Conservation (phyloP, 148 eudicot species). For the Pharnaceum exiguum region DNA sequence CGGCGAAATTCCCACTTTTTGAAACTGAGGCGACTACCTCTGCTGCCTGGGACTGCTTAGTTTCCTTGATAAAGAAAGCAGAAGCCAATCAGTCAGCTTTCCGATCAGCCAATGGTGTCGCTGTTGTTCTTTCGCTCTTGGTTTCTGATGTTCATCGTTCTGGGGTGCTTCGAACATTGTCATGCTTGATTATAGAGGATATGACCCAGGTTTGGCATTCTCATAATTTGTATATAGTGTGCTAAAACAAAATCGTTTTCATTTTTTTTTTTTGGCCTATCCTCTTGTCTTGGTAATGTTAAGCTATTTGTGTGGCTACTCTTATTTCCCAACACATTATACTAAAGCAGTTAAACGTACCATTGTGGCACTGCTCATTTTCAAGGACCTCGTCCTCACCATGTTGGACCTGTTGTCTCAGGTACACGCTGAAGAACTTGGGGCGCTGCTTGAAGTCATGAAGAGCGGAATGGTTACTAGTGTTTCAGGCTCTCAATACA, state of each 20-base stretch:
- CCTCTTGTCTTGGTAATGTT: neutral
- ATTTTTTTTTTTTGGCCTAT: neutral
- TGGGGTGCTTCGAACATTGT: constrained; percentile 86
- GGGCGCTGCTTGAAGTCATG: constrained; percentile 73
- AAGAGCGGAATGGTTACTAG: constrained; percentile 94
- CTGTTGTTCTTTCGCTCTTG: constrained; percentile 76
- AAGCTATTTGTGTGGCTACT: neutral
- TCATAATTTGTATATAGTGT: neutral
- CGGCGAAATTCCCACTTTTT: constrained; percentile 82
- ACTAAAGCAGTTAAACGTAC: too few species aligned
- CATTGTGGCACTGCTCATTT: neutral
- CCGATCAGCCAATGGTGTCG: constrained; percentile 84
- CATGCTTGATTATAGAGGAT: constrained; percentile 91
- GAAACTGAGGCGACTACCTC: constrained; percentile 67
- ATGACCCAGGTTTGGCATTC: constrained; percentile 54
- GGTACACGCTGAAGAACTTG: constrained; percentile 92
- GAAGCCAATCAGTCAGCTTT: constrained; percentile 89
- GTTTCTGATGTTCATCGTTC: constrained; percentile 80
- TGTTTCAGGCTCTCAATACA: constrained; percentile 73
- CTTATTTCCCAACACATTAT: too few species aligned
- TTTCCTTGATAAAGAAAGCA: constrained; percentile 86
- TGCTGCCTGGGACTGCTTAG: constrained; percentile 95
- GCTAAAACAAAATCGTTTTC: neutral
- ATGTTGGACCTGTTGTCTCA: constrained; percentile 24
- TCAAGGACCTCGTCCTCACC: neutral